Base-by-base conservation (phyloP, 495 filamentous ascomycete genomes). In the Rusavskia elegans region DNA sequence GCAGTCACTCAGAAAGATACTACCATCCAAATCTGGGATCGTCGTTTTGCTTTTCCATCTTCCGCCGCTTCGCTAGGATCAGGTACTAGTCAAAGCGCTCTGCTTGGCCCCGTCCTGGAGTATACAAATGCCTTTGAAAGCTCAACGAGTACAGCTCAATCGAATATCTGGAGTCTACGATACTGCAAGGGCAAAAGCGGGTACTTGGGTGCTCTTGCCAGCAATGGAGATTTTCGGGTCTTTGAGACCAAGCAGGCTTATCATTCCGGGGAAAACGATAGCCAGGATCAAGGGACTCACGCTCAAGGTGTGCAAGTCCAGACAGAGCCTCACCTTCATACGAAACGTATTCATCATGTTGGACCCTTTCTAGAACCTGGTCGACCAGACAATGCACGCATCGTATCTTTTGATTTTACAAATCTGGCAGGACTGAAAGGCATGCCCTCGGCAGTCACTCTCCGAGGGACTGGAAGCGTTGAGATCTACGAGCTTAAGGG, bases 381-480 rank as follows among this genome's bases (percentile, higher is more conserved):
- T 0, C 68, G 66, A 63, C 51, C 73, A 60, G 68, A 80, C 66
- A 69, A 75, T 10, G 74, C 83, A 40, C 75, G 82, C 16, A 78
- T 95, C 30, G 83, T 92, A 0, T 84, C 84, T 1, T 95, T 94
- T 63, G 89, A 96, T 60, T 94, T 87, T 71, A 71, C 93, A 50
- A 85, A 59, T 61, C 76, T 71, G 66, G 80, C 76, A 67, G 44
- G 73, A 2, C 67, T 75, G 9, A 66, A 81, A 40, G 81, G 80
- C 9, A 59, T 37, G 46, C 79, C 84, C 20, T 77, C 79, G 45
- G 73, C 79, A 35, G 68, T 94, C 54, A 79, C 82, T 5, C 66
- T 89, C 16, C 74, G 82, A 44, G 81, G 79, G 5, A 80, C 79
- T 61, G 80, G 83, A n/a, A 64, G 70, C 3, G 72, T 89, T 44